Evolutionary conservation across 179 eudicot genomes (phyloP), one percentile per base, ranked within the genome.

Genomic region (Heliamphora pulchella): DNA sequence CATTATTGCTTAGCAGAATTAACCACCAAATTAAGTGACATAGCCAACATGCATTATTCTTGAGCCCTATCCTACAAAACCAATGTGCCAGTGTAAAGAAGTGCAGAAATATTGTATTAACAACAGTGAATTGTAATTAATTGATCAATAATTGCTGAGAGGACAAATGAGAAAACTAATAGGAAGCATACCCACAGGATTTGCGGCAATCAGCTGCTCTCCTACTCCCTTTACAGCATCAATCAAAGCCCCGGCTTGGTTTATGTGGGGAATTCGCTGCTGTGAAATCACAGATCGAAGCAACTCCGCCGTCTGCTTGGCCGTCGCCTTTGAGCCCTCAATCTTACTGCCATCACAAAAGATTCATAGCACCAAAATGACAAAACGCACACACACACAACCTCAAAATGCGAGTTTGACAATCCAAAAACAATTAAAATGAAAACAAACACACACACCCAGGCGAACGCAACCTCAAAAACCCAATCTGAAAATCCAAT

Each of bases 301-400:
- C 83, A 95, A 84, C 77, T 93, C 98, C 5, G 96, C 97, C 8
- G 98, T 94, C 63, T 89, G 84, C 89, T 91, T 91, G 10, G 98
- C 95, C 0, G 93, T 90, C 2, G 95, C 89, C 86, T 95, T 94
- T 20, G 98, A 95, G 9, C 98, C 98, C 87, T 95, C 98, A 57
- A 95, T 84, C 86, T 95, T 91, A 73, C 98, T 95, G 86, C 85
- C 14, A 74, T 51, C 63, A 62, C 39, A 75, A 14, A 20, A n/a
- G 13, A 74, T 10, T 64, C 44, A 53, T 63, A 72, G 43, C 69
- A 47, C 43, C 51, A 9, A 48, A 11, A 43, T 41, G 3, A 39
- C 72, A 17, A 70, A 70, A 53, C 15, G 8, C 39, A 31, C 39
- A 31, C 41, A 0, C 41, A 58, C 51, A 13, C 39, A 46, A 71